Base-by-base conservation (phyloP, 257 asterid genomes). In the Leptodermis oblonga region DNA sequence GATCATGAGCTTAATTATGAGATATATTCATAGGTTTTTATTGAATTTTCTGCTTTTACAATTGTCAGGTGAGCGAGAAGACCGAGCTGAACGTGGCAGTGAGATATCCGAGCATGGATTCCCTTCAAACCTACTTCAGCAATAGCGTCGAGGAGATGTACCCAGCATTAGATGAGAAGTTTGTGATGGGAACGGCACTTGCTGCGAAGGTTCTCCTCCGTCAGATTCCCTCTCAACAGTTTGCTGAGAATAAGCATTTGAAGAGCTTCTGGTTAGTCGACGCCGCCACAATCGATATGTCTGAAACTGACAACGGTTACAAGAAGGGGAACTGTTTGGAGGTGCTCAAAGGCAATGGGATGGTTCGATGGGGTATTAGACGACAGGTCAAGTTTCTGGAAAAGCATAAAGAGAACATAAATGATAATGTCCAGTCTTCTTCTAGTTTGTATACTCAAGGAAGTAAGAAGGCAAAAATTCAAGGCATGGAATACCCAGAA, bases 321-420 rank as follows among this genome's bases (percentile, higher is more conserved):
- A 83, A 66, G 73, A 83, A 68, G 69, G 87, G 88, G 0, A 60
- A 33, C 54, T 76, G 82, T 72, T 80, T 89, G 61, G 84, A 92
- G 51, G 85, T 80, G 23, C 78, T 94, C 9, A 86, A 82, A 74
- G 70, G 78, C 15, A 79, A 78, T 67, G 97, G 94, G 66, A 80
- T 91, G 87, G 82, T 90, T 37, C 77, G 84, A 12, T 93, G 99
- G 99, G 99, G 99, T 8, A 65, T 81, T 48, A 86, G 95, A 49
- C 75, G 96, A 63, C 95, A 85, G 69, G 98, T 92, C 17, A 88
- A 79, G 67, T 90, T 86, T 80, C 79, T 93, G 51, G 90, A 95
- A 60, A 87, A 79, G 78, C 95, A 90, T 73, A 85, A 73, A 67
- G 96, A 84, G 58, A 74, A 62, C 20, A 22, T 70, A 28, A 78